phyloP scores from a whole-genome alignment of 192 early-diverging fungal genomes.

The Backusella tarrabulga region DNA sequence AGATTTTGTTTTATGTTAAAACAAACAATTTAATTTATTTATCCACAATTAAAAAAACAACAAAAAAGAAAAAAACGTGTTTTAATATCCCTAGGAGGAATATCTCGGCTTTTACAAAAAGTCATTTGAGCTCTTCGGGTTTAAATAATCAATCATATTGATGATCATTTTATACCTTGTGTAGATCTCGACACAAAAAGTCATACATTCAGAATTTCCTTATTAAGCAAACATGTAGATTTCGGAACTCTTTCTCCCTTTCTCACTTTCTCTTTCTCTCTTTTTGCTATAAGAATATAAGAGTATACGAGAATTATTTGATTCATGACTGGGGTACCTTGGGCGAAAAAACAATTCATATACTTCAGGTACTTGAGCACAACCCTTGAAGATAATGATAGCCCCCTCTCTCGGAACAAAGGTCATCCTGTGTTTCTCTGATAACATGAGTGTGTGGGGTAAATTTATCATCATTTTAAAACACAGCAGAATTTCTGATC shows the following conservation, averaged over 20 bases:
- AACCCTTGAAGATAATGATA: background rate
- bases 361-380: background rate
- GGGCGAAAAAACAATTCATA: background rate
- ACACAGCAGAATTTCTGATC: background rate
- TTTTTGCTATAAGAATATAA: background rate
- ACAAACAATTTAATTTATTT: background rate
- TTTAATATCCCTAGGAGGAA: background rate
- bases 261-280: background rate
- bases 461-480: background rate
- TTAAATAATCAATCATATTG: background rate
- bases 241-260: background rate
- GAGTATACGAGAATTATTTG: background rate
- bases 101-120: background rate
- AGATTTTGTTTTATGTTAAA: background rate
- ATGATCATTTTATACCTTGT: background rate
- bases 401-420: background rate
- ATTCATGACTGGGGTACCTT: background rate
- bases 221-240: background rate
- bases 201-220: background rate
- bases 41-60: background rate
- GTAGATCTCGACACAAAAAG: background rate
- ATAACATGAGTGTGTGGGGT: background rate
- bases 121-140: background rate
- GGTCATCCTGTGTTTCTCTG: background rate
- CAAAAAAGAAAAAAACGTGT: background rate